These are phyloP conservation scores for Millerozyma miso DNA, from an alignment of 805 yeast species.

Conservation along the genomic window DNA sequence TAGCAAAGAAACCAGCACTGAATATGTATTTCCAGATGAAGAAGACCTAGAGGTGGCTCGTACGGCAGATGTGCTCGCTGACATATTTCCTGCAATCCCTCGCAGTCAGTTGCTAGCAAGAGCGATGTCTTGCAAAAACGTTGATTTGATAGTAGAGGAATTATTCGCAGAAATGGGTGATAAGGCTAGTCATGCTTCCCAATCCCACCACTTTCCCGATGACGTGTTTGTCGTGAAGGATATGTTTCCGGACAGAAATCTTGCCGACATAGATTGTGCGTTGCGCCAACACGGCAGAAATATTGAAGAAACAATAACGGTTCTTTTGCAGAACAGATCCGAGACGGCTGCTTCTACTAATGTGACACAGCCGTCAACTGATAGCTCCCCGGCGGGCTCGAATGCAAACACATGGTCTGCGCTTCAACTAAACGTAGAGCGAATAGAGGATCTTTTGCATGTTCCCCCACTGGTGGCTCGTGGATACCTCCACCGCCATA, in stretches of 20 bases:
- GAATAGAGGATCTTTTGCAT: slow-evolving; percentile 16
- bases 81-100: slow-evolving; percentile 22
- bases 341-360: no score
- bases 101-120: slow-evolving; percentile 24
- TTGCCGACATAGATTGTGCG: slow-evolving; percentile 21
- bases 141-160: slow-evolving; percentile 22
- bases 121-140: slow-evolving; percentile 17
- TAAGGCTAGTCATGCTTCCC: neutral
- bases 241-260: slow-evolving; percentile 44
- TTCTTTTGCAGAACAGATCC: slow-evolving; percentile 3
- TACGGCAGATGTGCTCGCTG: slow-evolving; percentile 19
- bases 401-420: slow-evolving; percentile 9
- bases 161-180: slow-evolving; percentile 13
- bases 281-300: slow-evolving; percentile 27
- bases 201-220: neutral
- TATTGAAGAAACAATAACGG: slow-evolving; percentile 13
- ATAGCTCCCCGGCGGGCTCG: no score
- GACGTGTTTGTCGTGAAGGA: slow-evolving; percentile 25
- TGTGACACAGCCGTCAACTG: neutral
- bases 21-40: neutral
- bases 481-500: slow-evolving; percentile 22
- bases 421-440: slow-evolving; percentile 11
- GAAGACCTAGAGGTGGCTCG: slow-evolving; percentile 9
- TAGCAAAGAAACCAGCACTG: neutral
- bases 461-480: slow-evolving; percentile 8